Evolutionary conservation across 73 alveolate species (phyloP).

Genomic region (Effrenium voratum): DNA sequence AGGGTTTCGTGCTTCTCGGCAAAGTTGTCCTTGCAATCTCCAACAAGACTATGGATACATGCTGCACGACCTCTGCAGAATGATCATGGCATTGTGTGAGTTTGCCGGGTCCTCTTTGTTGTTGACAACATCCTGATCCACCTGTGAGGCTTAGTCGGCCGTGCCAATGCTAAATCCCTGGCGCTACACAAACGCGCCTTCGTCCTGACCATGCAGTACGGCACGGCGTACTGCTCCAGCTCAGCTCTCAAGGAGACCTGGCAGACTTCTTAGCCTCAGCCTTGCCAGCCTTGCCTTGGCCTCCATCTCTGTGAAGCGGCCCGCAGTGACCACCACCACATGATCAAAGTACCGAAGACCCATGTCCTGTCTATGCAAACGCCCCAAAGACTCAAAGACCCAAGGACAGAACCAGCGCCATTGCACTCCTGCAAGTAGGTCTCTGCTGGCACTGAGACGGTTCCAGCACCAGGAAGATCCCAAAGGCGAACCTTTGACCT

Average conservation of each 20-base stretch:
- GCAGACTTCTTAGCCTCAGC: neutral
- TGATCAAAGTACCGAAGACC: slow-evolving; percentile 81
- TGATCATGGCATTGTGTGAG: too few relatives aligned
- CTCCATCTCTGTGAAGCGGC: slow-evolving; percentile 92
- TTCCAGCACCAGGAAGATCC: slow-evolving; percentile 88
- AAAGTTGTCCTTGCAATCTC: slow-evolving; percentile 50
- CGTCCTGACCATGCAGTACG: slow-evolving; percentile 82
- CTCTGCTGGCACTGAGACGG: slow-evolving; percentile 85
- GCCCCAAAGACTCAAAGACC: too few relatives aligned
- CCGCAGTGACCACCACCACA: slow-evolving; percentile 84
- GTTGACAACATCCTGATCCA: slow-evolving; percentile 68
- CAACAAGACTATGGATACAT: too few relatives aligned
- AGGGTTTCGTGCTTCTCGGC: slow-evolving; percentile 64
- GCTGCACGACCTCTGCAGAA: too few relatives aligned
- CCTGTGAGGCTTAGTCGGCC: neutral
- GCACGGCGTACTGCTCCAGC: slow-evolving; percentile 65
- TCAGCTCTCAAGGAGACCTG: slow-evolving; percentile 64
- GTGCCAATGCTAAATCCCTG: neutral
- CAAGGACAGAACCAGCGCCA: too few relatives aligned
- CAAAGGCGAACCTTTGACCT: slow-evolving; percentile 67
- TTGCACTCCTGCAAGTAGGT: slow-evolving; percentile 77
- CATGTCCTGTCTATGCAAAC: slow-evolving; percentile 35
- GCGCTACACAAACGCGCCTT: slow-evolving; percentile 8
- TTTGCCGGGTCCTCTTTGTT: slow-evolving; percentile 92
- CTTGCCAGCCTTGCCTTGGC: neutral